Conservation (phyloP, 768 basidiomycete species). For the Floccularia luteovirens region DNA sequence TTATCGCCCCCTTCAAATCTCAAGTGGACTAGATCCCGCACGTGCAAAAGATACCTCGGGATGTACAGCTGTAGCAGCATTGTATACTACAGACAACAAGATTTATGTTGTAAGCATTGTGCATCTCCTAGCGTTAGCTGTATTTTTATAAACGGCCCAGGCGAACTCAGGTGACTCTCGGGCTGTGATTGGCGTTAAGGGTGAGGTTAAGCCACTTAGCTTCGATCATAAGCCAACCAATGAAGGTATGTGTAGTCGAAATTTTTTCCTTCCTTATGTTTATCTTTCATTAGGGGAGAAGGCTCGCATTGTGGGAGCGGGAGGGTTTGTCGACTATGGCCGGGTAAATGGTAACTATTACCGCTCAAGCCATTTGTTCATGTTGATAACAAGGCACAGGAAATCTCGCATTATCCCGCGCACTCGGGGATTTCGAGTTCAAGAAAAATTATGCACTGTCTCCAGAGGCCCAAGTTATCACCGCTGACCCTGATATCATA, state of each 20-base stretch:
- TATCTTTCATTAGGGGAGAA: conserved; percentile 55
- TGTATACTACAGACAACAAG: conserved; percentile 71
- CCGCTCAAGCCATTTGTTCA: conserved; percentile 2
- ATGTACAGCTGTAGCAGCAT: conserved; percentile 87
- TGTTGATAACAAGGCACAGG: conserved; percentile 38
- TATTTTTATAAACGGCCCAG: too few relatives aligned
- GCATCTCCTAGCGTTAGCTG: too few relatives aligned
- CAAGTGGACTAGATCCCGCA: conserved; percentile 54
- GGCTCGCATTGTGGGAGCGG: conserved; percentile 79
- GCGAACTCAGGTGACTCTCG: conserved; percentile 98
- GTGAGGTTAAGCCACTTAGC: conserved; percentile 82
- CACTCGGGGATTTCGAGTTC: conserved; percentile 97
- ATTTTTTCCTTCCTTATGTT: conserved; percentile 4
- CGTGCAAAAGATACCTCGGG: conserved; percentile 92
- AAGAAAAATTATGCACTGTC: conserved; percentile 83
- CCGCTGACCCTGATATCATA: conserved; percentile 87
- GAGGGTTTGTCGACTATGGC: conserved; percentile 94
- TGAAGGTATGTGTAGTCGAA: conserved; percentile 42
- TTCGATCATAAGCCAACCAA: conserved; percentile 95
- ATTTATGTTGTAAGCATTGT: conserved; percentile 65
- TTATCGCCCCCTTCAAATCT: conserved; percentile 9
- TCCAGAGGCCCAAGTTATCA: conserved; percentile 92
- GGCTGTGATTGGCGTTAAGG: conserved; percentile 78
- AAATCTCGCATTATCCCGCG: conserved; percentile 91
- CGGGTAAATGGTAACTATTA: conserved; percentile 80